Evolutionary conservation across 495 filamentous ascomycete species (phyloP), one percentile per base, ranked within the genome.

Genomic region (Trichoderma asperelloides): DNA sequence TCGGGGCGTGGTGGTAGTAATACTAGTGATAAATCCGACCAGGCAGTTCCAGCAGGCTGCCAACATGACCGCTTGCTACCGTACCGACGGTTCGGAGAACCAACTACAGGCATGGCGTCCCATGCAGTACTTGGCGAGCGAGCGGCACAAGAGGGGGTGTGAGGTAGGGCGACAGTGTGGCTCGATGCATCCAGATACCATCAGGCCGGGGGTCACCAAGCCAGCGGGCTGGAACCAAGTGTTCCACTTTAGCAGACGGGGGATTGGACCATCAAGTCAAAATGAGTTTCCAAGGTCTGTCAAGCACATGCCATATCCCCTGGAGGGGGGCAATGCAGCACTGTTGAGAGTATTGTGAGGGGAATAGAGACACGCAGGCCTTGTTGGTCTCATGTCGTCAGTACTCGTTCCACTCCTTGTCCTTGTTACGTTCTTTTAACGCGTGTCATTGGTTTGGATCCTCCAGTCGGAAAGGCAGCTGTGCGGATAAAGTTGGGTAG

Each of bases 191-290:
- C 55, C 55, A 60, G 55, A 60, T 60, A 30, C 0, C 33, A 37
- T 25, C 27, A 60, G 55, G 27, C 55, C 55, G 55, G 55, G 25
- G 9, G 55, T 60, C 55, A 60, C 55, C 55, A 60, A 60, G 55
- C 55, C 55, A 60, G 55, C 55, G 55, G 55, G 27, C 55, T 60
- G 55, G 55, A 60, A 60, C 55, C 55, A 8, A 6, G 1, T 18
- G 25, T 60, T 27, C 55, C 55, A 60, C 55, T 28, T 25, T 28
- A 30, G 55, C 21, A 27, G 33, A 13, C 27, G 15, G 27, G 47
- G 47, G 23, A 60, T 30, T 60, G 25, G n/a, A 60, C n/a, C n/a
- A 23, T 51, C 16, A 9, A 51, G 18, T n/a, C n/a, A 0, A 51
- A n/a, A 51, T 23, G 21, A n/a, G 47, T 23, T 51, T 5, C 47